These are phyloP conservation scores for Tolypocladium sp. DNA, from an alignment of 2,329 filamentous ascomycete genomes.

Conservation along the genomic window DNA sequence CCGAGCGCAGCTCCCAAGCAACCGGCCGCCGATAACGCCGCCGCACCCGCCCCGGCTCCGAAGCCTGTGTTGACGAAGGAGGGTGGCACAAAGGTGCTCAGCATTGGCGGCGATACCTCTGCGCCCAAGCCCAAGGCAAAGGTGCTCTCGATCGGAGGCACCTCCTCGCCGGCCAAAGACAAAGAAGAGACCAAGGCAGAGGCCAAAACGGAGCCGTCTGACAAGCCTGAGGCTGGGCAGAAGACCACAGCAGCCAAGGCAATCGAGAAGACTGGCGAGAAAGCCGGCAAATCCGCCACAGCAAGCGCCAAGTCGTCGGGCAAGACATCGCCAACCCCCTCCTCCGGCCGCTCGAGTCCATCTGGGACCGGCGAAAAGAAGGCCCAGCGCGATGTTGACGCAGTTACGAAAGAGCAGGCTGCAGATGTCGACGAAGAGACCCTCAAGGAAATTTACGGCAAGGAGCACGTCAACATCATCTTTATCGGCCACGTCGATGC, in stretches of 20 bases:
- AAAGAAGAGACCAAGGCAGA: slow-evolving; percentile 38
- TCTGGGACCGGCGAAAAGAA: slow-evolving; percentile 45
- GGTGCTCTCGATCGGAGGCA: slow-evolving; percentile 32
- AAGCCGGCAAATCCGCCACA: slow-evolving; percentile 26
- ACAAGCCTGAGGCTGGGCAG: slow-evolving; percentile 58
- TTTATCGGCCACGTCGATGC: slow-evolving; percentile 98
- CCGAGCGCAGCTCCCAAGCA: slow-evolving; percentile 28
- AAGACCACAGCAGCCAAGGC: slow-evolving; percentile 85
- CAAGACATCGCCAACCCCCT: slow-evolving; percentile 70
- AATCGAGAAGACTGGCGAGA: slow-evolving; percentile 81
- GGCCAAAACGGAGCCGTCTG: slow-evolving; percentile 36
- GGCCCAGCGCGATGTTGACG: slow-evolving; percentile 60
- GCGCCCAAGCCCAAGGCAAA: slow-evolving; percentile 45
- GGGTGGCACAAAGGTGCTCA: slow-evolving; percentile 54
- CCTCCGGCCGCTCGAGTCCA: slow-evolving; percentile 78
- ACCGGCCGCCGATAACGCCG: slow-evolving; percentile 21
- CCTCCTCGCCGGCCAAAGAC: slow-evolving; percentile 26
- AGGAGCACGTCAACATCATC: slow-evolving; percentile 88
- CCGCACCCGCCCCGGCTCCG: slow-evolving; percentile 34
- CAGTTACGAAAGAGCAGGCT: slow-evolving; percentile 73
- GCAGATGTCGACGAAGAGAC: slow-evolving; percentile 65
- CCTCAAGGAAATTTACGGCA: slow-evolving; percentile 91
- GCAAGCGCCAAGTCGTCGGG: slow-evolving; percentile 47
- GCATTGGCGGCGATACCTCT: slow-evolving; percentile 53
- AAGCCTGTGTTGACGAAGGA: slow-evolving; percentile 46